A percentile compares a stretch with the other conserved stretches of the same genome.
Conservation (phyloP, 495 filamentous ascomycete species). For the Hypoxylon crocopeplum region DNA sequence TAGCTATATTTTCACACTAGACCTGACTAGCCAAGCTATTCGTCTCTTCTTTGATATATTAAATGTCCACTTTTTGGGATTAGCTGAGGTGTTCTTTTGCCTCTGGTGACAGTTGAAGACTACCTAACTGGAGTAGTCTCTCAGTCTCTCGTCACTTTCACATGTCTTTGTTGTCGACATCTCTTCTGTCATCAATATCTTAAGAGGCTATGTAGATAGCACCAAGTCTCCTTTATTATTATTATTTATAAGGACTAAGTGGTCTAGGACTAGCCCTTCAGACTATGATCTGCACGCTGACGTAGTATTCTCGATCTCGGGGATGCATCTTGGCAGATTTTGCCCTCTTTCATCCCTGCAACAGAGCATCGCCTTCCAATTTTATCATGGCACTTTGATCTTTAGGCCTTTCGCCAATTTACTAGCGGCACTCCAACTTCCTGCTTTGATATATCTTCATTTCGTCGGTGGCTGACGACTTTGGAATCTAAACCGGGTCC, state of each 20-base stretch:
- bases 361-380: constrained; percentile 22
- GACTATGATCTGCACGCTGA: constrained; percentile 29
- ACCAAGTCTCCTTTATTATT: no score
- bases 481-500: constrained; percentile 18
- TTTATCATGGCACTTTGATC: constrained; percentile 20
- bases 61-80: no score
- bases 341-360: constrained; percentile 17
- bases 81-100: background rate
- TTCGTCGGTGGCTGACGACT: constrained; percentile 26
- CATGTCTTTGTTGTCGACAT: constrained; percentile 19
- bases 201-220: no score
- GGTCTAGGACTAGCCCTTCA: no score
- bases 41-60: no score
- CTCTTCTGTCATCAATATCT: no score
- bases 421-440: no score
- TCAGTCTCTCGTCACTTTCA: constrained; percentile 8
- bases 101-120: background rate
- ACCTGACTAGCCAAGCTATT: no score
- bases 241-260: no score
- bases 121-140: background rate
- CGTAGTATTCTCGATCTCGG: constrained; percentile 33
- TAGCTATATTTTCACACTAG: no score
- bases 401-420: constrained; percentile 15
- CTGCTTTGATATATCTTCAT: constrained; percentile 27
- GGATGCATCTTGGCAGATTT: constrained; percentile 27